Conservation (phyloP, 805 yeast species). For the Candida nanaspora region DNA sequence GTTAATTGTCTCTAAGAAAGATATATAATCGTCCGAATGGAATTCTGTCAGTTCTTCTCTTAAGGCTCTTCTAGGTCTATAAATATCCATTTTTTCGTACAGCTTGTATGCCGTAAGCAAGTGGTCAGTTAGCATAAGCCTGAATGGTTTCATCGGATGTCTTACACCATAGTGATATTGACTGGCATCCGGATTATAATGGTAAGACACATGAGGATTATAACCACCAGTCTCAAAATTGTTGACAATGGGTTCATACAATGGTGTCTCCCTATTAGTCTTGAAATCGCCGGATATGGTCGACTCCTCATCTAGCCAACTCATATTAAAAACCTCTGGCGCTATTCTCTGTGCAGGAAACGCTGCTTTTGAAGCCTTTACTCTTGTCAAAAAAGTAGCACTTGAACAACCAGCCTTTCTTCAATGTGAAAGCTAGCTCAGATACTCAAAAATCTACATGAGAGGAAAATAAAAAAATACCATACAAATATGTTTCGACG, state of each 20-base stretch:
- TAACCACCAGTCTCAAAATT: slow-evolving; percentile 30
- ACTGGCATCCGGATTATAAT: slow-evolving; percentile 74
- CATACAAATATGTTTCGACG: too few relatives aligned
- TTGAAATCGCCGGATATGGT: slow-evolving; percentile 18
- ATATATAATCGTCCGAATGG: slow-evolving; percentile 82
- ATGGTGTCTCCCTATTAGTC: slow-evolving; percentile 31
- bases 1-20: slow-evolving; percentile 67
- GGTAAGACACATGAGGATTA: slow-evolving; percentile 72
- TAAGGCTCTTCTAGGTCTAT: slow-evolving; percentile 77
- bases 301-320: slow-evolving; percentile 21
- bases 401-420: too few relatives aligned
- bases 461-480: too few relatives aligned
- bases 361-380: too few relatives aligned
- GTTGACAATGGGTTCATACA: slow-evolving; percentile 35
- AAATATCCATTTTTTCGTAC: slow-evolving; percentile 86
- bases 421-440: too few relatives aligned
- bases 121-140: slow-evolving; percentile 91
- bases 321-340: too few relatives aligned
- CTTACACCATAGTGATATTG: slow-evolving; percentile 84
- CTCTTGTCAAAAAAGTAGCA: too few relatives aligned
- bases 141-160: slow-evolving; percentile 98
- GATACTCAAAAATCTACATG: too few relatives aligned
- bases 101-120: slow-evolving; percentile 77
- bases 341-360: too few relatives aligned
- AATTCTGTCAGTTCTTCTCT: slow-evolving; percentile 71